These are phyloP conservation scores for Solanum megistacrolobum DNA, from an alignment of 257 asterid species.

Conservation along the genomic window DNA sequence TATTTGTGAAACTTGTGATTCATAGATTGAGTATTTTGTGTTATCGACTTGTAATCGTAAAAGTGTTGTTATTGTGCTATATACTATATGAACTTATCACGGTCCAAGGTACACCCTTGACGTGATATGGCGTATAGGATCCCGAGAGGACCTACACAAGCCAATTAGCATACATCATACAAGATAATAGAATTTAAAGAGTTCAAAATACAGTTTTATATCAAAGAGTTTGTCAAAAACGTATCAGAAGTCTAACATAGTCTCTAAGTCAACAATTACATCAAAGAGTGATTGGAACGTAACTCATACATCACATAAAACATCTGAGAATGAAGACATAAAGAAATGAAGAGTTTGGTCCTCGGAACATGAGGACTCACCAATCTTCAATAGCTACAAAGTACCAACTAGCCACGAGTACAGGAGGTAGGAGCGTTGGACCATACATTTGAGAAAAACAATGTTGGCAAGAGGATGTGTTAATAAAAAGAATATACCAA, in stretches of 20 bases:
- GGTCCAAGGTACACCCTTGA: neutral
- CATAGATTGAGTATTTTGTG: too few relatives aligned
- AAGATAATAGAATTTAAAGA: too few relatives aligned
- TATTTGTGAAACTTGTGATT: neutral
- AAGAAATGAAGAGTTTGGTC: neutral
- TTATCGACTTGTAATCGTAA: neutral
- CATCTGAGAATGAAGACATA: neutral
- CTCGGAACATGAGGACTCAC: neutral
- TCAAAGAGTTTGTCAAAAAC: neutral
- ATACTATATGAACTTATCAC: neutral
- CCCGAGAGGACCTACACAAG: neutral
- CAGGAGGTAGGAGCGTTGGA: neutral
- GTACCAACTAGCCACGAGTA: neutral
- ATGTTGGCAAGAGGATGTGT: neutral
- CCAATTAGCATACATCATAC: neutral
- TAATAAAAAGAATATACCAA: neutral
- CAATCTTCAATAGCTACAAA: neutral
- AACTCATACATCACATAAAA: neutral
- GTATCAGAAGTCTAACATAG: neutral
- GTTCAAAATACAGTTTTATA: too few relatives aligned
- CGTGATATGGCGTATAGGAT: neutral
- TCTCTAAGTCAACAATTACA: neutral
- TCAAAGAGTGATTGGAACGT: neutral
- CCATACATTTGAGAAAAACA: neutral
- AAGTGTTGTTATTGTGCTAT: neutral